A percentile compares a stretch with the other conserved stretches of the same genome.
phyloP scores from a whole-genome alignment of 2,329 filamentous ascomycete genomes.

The Cordyceps tenuipes region DNA sequence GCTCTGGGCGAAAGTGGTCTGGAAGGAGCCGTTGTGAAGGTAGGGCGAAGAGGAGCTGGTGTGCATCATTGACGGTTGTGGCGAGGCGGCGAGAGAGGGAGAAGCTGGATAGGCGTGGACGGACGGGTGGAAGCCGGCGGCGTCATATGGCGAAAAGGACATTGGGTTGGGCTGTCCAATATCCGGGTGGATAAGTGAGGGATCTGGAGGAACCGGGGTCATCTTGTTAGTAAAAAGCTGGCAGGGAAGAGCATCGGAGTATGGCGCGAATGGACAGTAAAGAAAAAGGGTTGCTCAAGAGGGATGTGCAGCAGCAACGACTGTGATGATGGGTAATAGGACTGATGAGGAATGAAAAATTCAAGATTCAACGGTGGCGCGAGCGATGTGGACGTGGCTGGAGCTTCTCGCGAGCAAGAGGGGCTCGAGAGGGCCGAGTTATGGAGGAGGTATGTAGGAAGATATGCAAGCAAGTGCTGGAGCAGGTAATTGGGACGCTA shows the following conservation, averaged over 20 bases:
- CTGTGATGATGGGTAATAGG: not conserved
- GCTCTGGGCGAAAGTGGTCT: slow-evolving; percentile 45
- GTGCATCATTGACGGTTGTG: slow-evolving; percentile 39
- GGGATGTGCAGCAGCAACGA: not conserved
- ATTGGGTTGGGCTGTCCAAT: slow-evolving; percentile 39
- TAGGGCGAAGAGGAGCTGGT: slow-evolving; percentile 59
- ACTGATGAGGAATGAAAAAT: not conserved
- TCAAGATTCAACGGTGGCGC: not conserved
- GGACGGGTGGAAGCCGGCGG: slow-evolving; percentile 36
- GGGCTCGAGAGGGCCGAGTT: not conserved
- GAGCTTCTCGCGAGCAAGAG: not conserved
- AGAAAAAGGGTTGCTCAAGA: not conserved
- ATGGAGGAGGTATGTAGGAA: not conserved
- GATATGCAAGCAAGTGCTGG: not conserved
- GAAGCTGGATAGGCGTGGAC: slow-evolving; percentile 48
- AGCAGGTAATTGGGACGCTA: not conserved
- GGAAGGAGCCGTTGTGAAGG: slow-evolving; percentile 45
- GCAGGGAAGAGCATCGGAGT: not conserved
- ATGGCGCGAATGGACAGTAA: not conserved
- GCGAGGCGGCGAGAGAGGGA: slow-evolving; percentile 51
- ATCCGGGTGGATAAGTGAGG: slow-evolving; percentile 48
- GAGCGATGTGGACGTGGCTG: slow-evolving; percentile 12
- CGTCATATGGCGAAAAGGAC: slow-evolving; percentile 37
- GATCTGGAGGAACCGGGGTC: slow-evolving; percentile 33
- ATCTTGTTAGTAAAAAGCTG: slow-evolving; percentile 28